Evolutionary conservation across 805 yeast genomes (phyloP).

Genomic region (Saccharomyces paradoxus): DNA sequence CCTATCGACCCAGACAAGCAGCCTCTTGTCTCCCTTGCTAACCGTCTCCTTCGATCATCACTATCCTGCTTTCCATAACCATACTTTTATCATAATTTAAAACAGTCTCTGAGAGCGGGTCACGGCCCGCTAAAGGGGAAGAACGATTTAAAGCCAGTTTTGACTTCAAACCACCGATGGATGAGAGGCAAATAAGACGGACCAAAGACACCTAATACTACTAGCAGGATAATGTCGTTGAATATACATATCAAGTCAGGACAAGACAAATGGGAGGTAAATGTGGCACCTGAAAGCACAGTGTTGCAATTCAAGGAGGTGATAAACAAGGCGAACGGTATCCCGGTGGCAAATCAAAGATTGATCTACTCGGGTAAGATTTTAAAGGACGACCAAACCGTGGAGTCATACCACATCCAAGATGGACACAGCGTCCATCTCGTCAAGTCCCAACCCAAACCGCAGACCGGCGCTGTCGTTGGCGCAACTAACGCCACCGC

Average conservation of each 20-base stretch:
- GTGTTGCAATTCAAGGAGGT: conserved; percentile 61
- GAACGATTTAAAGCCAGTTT: not conserved
- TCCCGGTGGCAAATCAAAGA: conserved; percentile 75
- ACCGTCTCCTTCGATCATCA: not conserved
- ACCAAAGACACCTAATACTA: not conserved
- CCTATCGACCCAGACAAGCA: not conserved
- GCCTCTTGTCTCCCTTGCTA: not conserved
- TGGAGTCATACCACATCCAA: conserved; percentile 72
- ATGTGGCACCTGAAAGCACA: conserved; percentile 45
- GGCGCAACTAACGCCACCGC: conserved; percentile 13
- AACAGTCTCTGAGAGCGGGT: not conserved
- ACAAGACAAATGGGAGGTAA: conserved; percentile 68
- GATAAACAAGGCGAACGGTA: conserved; percentile 51
- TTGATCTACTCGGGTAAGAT: conserved; percentile 92
- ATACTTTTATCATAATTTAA: not conserved
- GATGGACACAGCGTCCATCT: conserved; percentile 82
- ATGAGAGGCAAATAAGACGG: not conserved
- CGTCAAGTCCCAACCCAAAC: conserved; percentile 66
- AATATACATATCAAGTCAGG: conserved; percentile 41
- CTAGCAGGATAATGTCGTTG: conserved; percentile 16
- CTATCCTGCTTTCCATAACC: not conserved
- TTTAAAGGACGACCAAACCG: conserved; percentile 71
- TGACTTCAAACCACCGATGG: not conserved
- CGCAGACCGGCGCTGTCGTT: conserved; percentile 22
- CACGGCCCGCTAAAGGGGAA: not conserved